Evolutionary conservation across 495 filamentous ascomycete species (phyloP).

Genomic region (Amorphotheca resinae): DNA sequence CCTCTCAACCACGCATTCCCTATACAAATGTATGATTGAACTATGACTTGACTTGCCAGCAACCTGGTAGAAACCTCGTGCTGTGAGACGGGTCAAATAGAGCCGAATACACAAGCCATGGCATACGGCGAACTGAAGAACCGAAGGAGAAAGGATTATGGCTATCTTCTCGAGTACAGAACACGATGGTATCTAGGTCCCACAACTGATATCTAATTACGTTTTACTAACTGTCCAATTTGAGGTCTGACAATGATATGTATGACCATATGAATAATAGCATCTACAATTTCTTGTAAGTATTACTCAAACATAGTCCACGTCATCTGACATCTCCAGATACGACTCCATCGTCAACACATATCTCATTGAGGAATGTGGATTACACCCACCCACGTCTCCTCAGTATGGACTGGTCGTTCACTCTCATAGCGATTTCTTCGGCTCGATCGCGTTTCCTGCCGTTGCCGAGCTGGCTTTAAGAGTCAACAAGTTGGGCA

Average conservation of each 20-base stretch:
- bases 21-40: too few species aligned
- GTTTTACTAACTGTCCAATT: neutral
- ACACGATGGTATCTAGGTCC: slow-evolving; percentile 61
- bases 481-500: slow-evolving; percentile 70
- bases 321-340: slow-evolving; percentile 14
- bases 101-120: slow-evolving; percentile 7
- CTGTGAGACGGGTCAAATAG: too few species aligned
- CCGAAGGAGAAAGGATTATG: slow-evolving; percentile 59
- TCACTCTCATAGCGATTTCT: slow-evolving; percentile 71
- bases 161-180: slow-evolving; percentile 68
- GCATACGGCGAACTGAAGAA: slow-evolving; percentile 38
- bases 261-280: slow-evolving; percentile 54
- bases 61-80: too few species aligned
- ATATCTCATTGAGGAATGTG: slow-evolving; percentile 74
- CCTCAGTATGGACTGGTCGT: slow-evolving; percentile 72
- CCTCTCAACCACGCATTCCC: too few species aligned
- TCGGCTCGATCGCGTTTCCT: slow-evolving; percentile 72
- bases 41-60: too few species aligned
- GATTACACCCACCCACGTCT: slow-evolving; percentile 55
- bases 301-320: neutral
- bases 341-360: slow-evolving; percentile 84
- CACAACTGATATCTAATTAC: neutral
- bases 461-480: slow-evolving; percentile 70
- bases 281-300: slow-evolving; percentile 53
- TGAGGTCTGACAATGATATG: slow-evolving; percentile 90